A percentile compares a stretch with the other conserved stretches of the same genome.
Conservation (phyloP, 306 rosid species). For the Urtica urens region DNA sequence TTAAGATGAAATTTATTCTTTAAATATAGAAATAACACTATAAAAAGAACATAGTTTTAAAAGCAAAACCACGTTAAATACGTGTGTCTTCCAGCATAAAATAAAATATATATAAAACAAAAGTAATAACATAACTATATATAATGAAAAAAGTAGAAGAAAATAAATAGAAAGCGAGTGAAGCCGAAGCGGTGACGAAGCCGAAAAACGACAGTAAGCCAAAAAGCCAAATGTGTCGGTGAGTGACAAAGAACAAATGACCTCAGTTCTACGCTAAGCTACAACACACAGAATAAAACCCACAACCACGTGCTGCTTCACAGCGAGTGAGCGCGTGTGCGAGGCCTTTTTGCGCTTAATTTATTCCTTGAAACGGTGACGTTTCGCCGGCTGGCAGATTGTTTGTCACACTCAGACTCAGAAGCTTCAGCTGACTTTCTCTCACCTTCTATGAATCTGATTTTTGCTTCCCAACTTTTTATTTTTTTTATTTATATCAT, state of each 20-base stretch:
- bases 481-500: not conserved
- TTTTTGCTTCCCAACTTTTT: not conserved
- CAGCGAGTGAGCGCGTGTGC: slow-evolving; percentile 10
- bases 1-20: too few species aligned
- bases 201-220: not conserved
- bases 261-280: slow-evolving; percentile 35
- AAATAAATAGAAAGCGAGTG: not conserved
- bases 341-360: too few species aligned
- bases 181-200: slow-evolving; percentile 9
- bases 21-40: too few species aligned
- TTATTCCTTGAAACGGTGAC: slow-evolving; percentile 18
- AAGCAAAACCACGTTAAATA: too few species aligned
- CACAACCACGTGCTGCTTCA: not conserved
- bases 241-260: slow-evolving; percentile 17
- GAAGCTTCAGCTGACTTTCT: slow-evolving; percentile 15
- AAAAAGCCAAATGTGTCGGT: slow-evolving; percentile 29
- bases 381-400: slow-evolving; percentile 23
- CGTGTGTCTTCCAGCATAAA: too few species aligned
- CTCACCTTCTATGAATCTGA: not conserved
- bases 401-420: slow-evolving; percentile 27
- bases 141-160: not conserved
- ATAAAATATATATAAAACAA: too few species aligned
- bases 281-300: slow-evolving; percentile 2
- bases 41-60: too few species aligned
- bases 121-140: not conserved